Evolutionary conservation across 495 filamentous ascomycete genomes (phyloP).

Genomic region (Hamigera avellanea): DNA sequence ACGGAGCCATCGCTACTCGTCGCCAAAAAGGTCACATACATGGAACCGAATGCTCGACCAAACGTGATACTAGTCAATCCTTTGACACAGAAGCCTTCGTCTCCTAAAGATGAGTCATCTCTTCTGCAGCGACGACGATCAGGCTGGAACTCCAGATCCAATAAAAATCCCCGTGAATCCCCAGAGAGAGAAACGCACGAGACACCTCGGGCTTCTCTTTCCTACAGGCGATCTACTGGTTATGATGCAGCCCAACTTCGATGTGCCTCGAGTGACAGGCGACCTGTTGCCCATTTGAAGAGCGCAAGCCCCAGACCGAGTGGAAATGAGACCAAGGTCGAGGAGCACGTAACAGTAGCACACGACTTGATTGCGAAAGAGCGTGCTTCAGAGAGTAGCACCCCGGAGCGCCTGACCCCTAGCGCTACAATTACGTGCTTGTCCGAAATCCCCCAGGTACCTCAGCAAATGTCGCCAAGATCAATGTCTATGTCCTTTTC

Average conservation of each 20-base stretch:
- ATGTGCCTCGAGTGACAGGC: no score
- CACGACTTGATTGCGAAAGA: background rate
- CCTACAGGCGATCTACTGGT: no score
- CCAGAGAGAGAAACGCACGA: no score
- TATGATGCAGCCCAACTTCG: no score
- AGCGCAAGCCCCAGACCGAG: no score
- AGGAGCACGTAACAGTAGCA: no score
- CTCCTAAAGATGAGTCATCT: background rate
- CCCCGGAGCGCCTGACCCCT: conserved; percentile 1
- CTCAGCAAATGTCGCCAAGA: conserved; percentile 7
- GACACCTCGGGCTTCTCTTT: no score
- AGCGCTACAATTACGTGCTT: conserved; percentile 12
- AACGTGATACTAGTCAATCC: conserved; percentile 29
- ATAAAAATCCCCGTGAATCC: no score
- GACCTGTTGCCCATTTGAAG: no score
- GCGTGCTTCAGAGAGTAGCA: conserved; percentile 2
- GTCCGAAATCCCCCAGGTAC: conserved; percentile 17
- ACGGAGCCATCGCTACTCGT: conserved; percentile 20
- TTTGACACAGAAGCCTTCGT: conserved; percentile 4
- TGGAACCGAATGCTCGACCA: conserved; percentile 23
- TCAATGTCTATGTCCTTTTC: conserved; percentile 12
- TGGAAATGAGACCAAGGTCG: no score
- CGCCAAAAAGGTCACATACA: conserved; percentile 25
- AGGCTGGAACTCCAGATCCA: no score
- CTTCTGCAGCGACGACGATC: no score